Percentiles rank a stretch among this genome's conserved stretches.
Evolutionary conservation across 768 basidiomycete genomes (phyloP).

Genomic region (Wakefieldia striispora): DNA sequence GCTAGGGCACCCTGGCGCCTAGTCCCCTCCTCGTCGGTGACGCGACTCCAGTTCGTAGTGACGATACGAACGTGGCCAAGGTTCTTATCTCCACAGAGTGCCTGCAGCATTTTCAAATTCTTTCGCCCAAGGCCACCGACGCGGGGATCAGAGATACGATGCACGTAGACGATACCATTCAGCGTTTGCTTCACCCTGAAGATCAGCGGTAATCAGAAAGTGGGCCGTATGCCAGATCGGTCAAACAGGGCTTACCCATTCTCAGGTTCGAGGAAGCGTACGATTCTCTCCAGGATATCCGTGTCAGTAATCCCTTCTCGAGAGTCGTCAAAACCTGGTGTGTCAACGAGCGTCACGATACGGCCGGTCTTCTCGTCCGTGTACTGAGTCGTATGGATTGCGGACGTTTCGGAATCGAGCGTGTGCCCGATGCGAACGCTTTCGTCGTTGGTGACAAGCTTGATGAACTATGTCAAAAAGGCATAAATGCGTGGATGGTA

Average conservation of each 20-base stretch:
- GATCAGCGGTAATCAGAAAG: background rate
- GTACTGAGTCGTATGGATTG: background rate
- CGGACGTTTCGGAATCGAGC: slow-evolving; percentile 5
- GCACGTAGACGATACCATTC: slow-evolving; percentile 45
- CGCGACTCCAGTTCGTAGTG: slow-evolving; percentile 47
- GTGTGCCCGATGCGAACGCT: slow-evolving; percentile 3
- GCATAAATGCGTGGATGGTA: too few relatives aligned
- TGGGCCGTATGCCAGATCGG: background rate
- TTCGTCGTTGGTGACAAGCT: slow-evolving; percentile 1
- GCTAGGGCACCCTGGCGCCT: slow-evolving; percentile 26
- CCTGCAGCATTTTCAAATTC: slow-evolving; percentile 43
- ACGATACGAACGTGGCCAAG: slow-evolving; percentile 43
- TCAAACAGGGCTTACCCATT: background rate
- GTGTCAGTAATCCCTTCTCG: slow-evolving; percentile 13
- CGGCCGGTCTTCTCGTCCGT: background rate
- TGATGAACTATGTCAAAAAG: slow-evolving; percentile 1
- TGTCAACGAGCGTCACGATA: slow-evolving; percentile 18
- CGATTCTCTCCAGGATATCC: slow-evolving; percentile 19
- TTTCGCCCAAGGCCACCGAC: slow-evolving; percentile 40
- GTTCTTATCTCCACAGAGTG: slow-evolving; percentile 43
- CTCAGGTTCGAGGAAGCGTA: background rate
- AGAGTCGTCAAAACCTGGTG: slow-evolving; percentile 9
- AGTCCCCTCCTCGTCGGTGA: slow-evolving; percentile 25
- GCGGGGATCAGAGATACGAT: slow-evolving; percentile 42
- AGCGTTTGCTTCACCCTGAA: slow-evolving; percentile 18